Percentiles rank a stretch among this genome's conserved stretches.
phyloP scores from a whole-genome alignment of 306 rosid genomes.

The Cicer bijugum region DNA sequence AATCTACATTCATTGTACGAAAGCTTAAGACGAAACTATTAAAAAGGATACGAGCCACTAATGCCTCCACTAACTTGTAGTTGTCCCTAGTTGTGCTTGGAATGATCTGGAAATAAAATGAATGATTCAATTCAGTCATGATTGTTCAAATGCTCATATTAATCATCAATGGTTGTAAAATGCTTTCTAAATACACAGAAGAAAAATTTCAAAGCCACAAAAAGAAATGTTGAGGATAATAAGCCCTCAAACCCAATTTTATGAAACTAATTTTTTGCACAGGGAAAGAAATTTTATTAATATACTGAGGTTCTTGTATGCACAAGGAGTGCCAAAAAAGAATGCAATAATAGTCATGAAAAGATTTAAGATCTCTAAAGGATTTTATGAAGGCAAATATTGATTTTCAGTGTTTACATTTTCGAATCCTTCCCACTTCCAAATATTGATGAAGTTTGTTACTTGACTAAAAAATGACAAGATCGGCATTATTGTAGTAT shows the following conservation, averaged over 20 bases:
- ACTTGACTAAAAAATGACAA: conserved; percentile 3
- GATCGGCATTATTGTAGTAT: neutral
- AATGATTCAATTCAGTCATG: conserved; percentile 17
- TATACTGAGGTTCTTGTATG: no score
- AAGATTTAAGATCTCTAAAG: no score
- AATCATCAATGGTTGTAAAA: conserved; percentile 16
- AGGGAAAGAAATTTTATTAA: no score
- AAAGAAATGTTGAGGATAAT: conserved; percentile 30
- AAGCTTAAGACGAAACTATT: conserved; percentile 28
- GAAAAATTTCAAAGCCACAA: conserved; percentile 18
- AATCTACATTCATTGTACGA: conserved; percentile 15
- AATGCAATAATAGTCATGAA: no score
- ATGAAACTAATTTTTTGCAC: neutral
- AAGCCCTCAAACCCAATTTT: conserved; percentile 18
- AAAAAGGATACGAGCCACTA: conserved; percentile 86
- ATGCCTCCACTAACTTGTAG: conserved; percentile 76
- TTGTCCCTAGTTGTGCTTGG: conserved; percentile 66
- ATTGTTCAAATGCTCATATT: neutral
- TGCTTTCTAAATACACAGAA: conserved; percentile 26
- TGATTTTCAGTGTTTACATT: conserved; percentile 7
- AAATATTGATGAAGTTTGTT: neutral
- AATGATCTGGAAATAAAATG: conserved; percentile 59
- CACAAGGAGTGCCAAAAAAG: no score
- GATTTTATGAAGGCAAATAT: neutral
- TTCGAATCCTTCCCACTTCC: conserved; percentile 5